Evolutionary conservation across 306 rosid species (phyloP).

Genomic region (Lagenaria siceraria): DNA sequence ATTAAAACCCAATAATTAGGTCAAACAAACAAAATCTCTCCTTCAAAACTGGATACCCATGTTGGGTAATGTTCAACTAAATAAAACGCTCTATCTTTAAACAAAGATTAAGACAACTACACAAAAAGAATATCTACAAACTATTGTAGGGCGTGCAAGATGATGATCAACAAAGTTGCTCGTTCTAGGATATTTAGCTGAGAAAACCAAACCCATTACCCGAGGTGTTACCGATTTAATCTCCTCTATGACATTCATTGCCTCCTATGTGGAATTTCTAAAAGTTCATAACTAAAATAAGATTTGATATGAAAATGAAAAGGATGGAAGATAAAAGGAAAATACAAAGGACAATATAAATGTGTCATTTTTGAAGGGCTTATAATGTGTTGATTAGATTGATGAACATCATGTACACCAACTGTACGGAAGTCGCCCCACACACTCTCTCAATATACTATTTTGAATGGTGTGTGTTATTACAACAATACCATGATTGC

Average conservation of each 20-base stretch:
- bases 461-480: slow-evolving; percentile 6
- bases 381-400: slow-evolving; percentile 33
- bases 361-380: slow-evolving; percentile 12
- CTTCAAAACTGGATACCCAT: no score
- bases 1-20: no score
- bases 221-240: not conserved
- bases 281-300: not conserved
- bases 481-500: not conserved
- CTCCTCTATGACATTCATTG: no score
- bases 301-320: no score
- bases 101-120: not conserved
- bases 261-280: no score
- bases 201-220: not conserved
- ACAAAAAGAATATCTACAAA: no score
- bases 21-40: no score
- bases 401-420: slow-evolving; percentile 28
- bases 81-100: not conserved
- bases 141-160: not conserved
- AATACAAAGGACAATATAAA: not conserved
- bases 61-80: no score
- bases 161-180: no score
- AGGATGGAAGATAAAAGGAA: not conserved
- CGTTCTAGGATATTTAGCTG: no score
- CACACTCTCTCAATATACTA: not conserved
- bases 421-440: slow-evolving; percentile 31